Conservation (phyloP, 1,139 yeast genomes). For the Torulaspora globosa region DNA sequence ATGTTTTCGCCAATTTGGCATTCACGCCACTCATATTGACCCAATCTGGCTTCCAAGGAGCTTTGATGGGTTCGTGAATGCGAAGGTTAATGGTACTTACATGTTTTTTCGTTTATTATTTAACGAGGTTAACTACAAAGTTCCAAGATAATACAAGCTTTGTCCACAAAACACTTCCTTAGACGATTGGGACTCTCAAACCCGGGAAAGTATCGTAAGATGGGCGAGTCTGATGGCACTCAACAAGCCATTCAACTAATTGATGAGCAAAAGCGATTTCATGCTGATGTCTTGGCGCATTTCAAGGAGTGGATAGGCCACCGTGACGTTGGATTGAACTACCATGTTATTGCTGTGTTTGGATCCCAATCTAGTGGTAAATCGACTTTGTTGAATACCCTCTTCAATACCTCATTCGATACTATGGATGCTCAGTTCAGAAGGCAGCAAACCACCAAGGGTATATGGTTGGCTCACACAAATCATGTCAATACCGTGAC, state of each 20-base stretch:
- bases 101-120: conserved; percentile 1
- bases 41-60: not conserved
- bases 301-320: conserved; percentile 37
- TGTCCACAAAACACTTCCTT: not conserved
- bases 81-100: not conserved
- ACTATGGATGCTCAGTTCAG: conserved; percentile 77
- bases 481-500: conserved; percentile 39
- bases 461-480: conserved; percentile 86
- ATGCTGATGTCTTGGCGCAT: conserved; percentile 37
- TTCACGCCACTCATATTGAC: conserved; percentile 18
- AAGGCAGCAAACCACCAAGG: conserved; percentile 88
- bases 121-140: conserved; percentile 1
- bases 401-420: conserved; percentile 84
- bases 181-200: not conserved
- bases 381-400: conserved; percentile 77
- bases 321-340: conserved; percentile 57
- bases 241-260: conserved; percentile 57
- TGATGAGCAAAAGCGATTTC: conserved; percentile 70
- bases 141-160: not conserved
- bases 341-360: conserved; percentile 90
- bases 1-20: conserved; percentile 53
- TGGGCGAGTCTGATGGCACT: not conserved
- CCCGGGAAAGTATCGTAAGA: not conserved
- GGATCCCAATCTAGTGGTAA: conserved; percentile 98
- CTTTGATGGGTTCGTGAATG: not conserved